Base-by-base conservation (phyloP, 805 yeast species). In the Hanseniaspora hatyaiensis region DNA sequence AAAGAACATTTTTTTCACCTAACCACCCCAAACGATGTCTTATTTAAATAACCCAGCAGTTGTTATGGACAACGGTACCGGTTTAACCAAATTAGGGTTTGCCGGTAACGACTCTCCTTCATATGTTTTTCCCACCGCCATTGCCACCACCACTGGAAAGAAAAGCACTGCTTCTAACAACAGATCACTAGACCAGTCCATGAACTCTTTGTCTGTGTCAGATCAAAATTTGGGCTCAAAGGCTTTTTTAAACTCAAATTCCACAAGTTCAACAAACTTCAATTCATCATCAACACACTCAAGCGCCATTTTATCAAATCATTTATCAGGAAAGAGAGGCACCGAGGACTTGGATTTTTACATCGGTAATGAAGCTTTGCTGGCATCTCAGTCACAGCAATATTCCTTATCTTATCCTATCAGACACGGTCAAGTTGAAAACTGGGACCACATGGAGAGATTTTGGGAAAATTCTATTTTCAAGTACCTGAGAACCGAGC, bases 381-480 rank as follows among this genome's bases (percentile, higher is more conserved):
- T 74, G 46, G 95, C 95, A 12, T 82, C 96, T n/a, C 81, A 77
- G 57, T 94, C 95, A 5, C 86, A 95, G 53, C 72, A 85, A 24
- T 92, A 92, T 65, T 81, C 88, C 24, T 69, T 92, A 51, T 76
- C 78, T 53, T 92, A 92, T 60, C 98, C 98, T 16, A 87, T 92
- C 52, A 82, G 87, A 65, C 98, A 92, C 61, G 98, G 98, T 22
- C 98, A 92, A 70, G 82, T 92, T 53, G 98, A 92, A 65, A 86
- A 92, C 65, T 92, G 98, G 98, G 98, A 92, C 68, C 96, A 92
- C 62, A 92, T 92, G 98, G 98, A 92, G 66, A 75, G 98, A 62
- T 89, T 87, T 65, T 92, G 98, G 98, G 97, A 92, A 61, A 83
- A 84, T 59, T 85, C 95, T 40, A 88, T 92, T 59, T 92, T 92